These are phyloP conservation scores for Cordyceps cateniannulata DNA, from an alignment of 2,329 filamentous ascomycete genomes.

Conservation along the genomic window DNA sequence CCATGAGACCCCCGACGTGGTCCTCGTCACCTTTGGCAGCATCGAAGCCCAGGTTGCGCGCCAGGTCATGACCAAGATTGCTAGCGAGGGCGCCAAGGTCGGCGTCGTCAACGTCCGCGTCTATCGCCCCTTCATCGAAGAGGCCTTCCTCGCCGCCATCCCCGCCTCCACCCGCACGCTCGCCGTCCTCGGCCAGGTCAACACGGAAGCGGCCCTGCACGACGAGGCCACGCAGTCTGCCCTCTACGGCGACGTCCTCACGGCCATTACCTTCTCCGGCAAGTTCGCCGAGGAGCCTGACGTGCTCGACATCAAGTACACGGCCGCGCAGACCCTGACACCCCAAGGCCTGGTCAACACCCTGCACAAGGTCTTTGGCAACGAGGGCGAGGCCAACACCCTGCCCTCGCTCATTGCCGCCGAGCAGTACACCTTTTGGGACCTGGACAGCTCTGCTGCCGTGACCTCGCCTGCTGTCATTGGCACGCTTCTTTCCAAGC, in stretches of 20 bases:
- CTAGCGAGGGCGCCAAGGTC: slow-evolving; percentile 67
- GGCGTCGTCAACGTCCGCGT: slow-evolving; percentile 88
- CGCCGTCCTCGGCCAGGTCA: slow-evolving; percentile 84
- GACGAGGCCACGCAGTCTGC: slow-evolving; percentile 44
- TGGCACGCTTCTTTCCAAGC: slow-evolving; percentile 61
- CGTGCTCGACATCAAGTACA: slow-evolving; percentile 84
- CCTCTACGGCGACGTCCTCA: slow-evolving; percentile 86
- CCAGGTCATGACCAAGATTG: slow-evolving; percentile 69
- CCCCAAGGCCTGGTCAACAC: slow-evolving; percentile 47
- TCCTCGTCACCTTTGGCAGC: slow-evolving; percentile 89
- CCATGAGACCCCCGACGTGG: slow-evolving; percentile 69
- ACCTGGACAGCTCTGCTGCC: slow-evolving; percentile 68
- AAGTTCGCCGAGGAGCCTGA: slow-evolving; percentile 56
- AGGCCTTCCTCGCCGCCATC: slow-evolving; percentile 79
- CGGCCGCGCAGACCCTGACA: slow-evolving; percentile 55
- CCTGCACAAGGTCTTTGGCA: slow-evolving; percentile 43
- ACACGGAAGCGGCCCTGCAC: slow-evolving; percentile 52
- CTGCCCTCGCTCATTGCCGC: slow-evolving; percentile 46
- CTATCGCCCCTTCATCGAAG: slow-evolving; percentile 92
- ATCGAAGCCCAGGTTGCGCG: slow-evolving; percentile 80
- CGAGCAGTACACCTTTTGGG: slow-evolving; percentile 92
- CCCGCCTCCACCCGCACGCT: slow-evolving; percentile 70
- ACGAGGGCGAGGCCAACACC: slow-evolving; percentile 45
- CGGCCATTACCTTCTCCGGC: slow-evolving; percentile 72
- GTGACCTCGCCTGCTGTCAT: slow-evolving; percentile 57